phyloP scores from a whole-genome alignment of 2,329 filamentous ascomycete genomes.

The Calycina marina region DNA sequence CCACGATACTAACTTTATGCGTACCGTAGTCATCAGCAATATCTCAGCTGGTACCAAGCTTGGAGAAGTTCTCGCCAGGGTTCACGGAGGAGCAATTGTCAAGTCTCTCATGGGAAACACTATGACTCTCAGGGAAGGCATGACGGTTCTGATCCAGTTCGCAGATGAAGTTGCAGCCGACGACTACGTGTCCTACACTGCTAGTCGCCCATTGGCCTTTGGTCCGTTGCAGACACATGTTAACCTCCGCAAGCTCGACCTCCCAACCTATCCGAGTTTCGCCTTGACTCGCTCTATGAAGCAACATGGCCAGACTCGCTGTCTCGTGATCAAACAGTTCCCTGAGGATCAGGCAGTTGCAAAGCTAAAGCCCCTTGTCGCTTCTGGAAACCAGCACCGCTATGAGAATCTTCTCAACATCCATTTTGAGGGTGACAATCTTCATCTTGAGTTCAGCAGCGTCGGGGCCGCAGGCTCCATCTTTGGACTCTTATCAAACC shows the following conservation, averaged over 20 bases:
- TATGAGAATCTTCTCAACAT: constrained; percentile 7
- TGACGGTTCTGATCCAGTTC: constrained; percentile 14
- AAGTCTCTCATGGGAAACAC: constrained; percentile 5
- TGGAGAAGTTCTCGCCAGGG: constrained; percentile 13
- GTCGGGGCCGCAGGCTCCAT: constrained; percentile 9
- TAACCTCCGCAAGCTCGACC: constrained; percentile 9
- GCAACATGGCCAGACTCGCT: constrained; percentile 8
- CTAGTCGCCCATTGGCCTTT: constrained; percentile 8
- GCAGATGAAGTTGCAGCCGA: constrained; percentile 11
- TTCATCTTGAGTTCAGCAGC: constrained; percentile 16
- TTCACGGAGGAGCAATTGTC: constrained; percentile 15
- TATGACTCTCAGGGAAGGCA: constrained; percentile 3
- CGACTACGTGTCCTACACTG: constrained; percentile 11
- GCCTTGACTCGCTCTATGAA: not conserved
- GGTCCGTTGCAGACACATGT: constrained; percentile 2
- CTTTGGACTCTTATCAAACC: constrained; percentile 8
- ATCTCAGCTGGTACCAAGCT: constrained; percentile 11
- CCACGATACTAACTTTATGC: constrained; percentile 9
- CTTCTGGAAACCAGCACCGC: constrained; percentile 2
- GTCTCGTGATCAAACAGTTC: constrained; percentile 10
- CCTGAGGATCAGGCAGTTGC: constrained; percentile 3
- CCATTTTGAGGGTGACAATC: constrained; percentile 3
- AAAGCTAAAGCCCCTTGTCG: constrained; percentile 5
- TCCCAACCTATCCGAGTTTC: constrained; percentile 14
- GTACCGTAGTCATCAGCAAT: constrained; percentile 13